Evolutionary conservation across 371 early-diverging fungal genomes (phyloP).

Genomic region (Rhizomucor pusillus): DNA sequence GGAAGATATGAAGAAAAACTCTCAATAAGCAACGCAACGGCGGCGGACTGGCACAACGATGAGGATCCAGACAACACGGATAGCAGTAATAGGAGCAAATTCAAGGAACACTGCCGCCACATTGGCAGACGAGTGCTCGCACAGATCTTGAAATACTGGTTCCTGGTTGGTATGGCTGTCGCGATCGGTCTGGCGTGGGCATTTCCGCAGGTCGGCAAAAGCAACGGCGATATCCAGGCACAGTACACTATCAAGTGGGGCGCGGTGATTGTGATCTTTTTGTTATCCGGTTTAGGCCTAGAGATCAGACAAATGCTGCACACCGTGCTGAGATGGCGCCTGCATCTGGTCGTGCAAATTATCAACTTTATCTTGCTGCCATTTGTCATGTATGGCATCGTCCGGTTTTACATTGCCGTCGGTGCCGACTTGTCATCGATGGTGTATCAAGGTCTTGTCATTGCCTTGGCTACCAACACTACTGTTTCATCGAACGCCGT

Average conservation of each 20-base stretch:
- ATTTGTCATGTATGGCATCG: slow-evolving; percentile 57
- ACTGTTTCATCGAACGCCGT: slow-evolving; percentile 79
- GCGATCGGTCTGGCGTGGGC: slow-evolving; percentile 67
- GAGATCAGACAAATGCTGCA: slow-evolving; percentile 59
- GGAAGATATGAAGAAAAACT: no score
- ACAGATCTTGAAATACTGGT: slow-evolving; percentile 37
- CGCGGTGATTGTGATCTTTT: slow-evolving; percentile 66
- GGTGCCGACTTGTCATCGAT: slow-evolving; percentile 47
- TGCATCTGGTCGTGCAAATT: slow-evolving; percentile 66
- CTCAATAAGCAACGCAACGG: no score
- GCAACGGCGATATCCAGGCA: slow-evolving; percentile 58
- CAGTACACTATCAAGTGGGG: slow-evolving; percentile 71
- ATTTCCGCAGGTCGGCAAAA: slow-evolving; percentile 63
- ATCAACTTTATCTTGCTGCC: slow-evolving; percentile 64
- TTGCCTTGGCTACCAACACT: slow-evolving; percentile 69
- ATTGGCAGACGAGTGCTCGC: no score
- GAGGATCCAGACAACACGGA: no score
- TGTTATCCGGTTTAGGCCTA: slow-evolving; percentile 67
- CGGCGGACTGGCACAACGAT: no score
- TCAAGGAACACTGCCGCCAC: no score
- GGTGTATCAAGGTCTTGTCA: slow-evolving; percentile 64
- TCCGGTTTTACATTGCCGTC: slow-evolving; percentile 45
- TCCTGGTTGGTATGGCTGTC: slow-evolving; percentile 57
- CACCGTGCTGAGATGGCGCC: slow-evolving; percentile 56
- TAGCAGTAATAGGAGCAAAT: no score